Evolutionary conservation across 2,329 filamentous ascomycete species (phyloP), one percentile per base, ranked within the genome.

Genomic region (Exophiala oligosperma): DNA sequence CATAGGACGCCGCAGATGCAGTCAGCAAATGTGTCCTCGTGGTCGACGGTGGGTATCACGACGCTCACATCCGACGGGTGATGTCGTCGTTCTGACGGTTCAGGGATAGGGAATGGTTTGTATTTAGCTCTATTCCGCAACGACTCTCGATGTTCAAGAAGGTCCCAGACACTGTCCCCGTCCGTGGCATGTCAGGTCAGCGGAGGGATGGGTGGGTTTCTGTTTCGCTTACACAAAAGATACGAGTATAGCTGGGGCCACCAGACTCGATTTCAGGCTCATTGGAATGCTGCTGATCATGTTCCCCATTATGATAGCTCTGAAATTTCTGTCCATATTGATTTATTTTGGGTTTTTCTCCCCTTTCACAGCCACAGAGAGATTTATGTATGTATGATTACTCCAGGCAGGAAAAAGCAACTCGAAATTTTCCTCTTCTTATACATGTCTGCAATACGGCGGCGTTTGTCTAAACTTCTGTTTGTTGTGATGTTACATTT

Each of bases 11-110:
- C 17, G n/a, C 46, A 14, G 32, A 56, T 44, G 24, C 53, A 44
- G n/a, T 41, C 38, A 14, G 44, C 17, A 24, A 56, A 56, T 2
- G n/a, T 28, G 3, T 21, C 35, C 28, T 56, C 53, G 17, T 44
- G 43, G 23, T 49, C 53, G 24, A 56, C 26, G 5, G 53, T 56
- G 4, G 53, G 53, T 17, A 56, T 35, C 17, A 56, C 44, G n/a
- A 56, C 38, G 53, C 53, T 56, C 23, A 56, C 53, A 37, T 56
- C 35, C 5, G 44, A 50, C 21, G 12, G 4, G 6, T 38, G 24
- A 37, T 56, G 35, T 9, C 11, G 14, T n/a, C 53, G 46, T 17
- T 43, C 37, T 14, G 49, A 35, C 9, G 46, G 35, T 24, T 17
- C 2, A 6, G 46, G 53, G 14, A 56, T 11, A 1, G 53, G 53